Conservation (phyloP, 192 early-diverging fungal genomes). For the Coemansia sp. region DNA sequence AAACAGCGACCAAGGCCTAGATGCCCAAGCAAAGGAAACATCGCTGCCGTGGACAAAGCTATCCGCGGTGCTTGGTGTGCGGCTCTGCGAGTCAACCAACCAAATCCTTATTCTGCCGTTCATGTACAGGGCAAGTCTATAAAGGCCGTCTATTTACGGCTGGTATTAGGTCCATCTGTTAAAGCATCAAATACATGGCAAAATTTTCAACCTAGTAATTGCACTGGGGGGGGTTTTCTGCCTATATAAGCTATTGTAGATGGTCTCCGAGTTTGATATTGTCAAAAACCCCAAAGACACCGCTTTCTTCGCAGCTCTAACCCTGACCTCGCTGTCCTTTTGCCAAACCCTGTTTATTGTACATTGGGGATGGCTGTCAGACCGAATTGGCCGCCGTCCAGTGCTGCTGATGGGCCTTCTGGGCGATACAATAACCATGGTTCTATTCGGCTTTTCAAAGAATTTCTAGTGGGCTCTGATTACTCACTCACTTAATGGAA, state of each 20-base stretch:
- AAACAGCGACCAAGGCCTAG: not conserved
- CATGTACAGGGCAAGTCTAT: constrained; percentile 57
- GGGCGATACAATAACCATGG: constrained; percentile 67
- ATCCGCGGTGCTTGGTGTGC: constrained; percentile 16
- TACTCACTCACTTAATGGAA: constrained; percentile 62
- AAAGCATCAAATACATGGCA: too few species aligned
- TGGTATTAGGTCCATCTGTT: too few species aligned
- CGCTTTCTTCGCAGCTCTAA: constrained; percentile 43
- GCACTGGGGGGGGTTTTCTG: too few species aligned
- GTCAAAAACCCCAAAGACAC: constrained; percentile 71
- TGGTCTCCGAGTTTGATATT: constrained; percentile 69
- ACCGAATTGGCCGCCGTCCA: constrained; percentile 63
- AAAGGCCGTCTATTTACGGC: too few species aligned
- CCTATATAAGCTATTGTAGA: constrained; percentile 24
- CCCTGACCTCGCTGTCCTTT: not conserved
- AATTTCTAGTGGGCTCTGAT: constrained; percentile 60
- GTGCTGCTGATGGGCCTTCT: constrained; percentile 74
- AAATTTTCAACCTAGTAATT: too few species aligned
- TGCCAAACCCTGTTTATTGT: not conserved
- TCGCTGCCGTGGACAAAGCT: constrained; percentile 42
- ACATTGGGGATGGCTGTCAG: not conserved
- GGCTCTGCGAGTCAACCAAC: constrained; percentile 66
- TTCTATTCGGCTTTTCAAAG: constrained; percentile 71
- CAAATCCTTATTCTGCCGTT: constrained; percentile 73
- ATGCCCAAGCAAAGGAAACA: constrained; percentile 12